phyloP scores from a whole-genome alignment of 2,329 filamentous ascomycete species.

The Ophiostoma himal-ulmi region DNA sequence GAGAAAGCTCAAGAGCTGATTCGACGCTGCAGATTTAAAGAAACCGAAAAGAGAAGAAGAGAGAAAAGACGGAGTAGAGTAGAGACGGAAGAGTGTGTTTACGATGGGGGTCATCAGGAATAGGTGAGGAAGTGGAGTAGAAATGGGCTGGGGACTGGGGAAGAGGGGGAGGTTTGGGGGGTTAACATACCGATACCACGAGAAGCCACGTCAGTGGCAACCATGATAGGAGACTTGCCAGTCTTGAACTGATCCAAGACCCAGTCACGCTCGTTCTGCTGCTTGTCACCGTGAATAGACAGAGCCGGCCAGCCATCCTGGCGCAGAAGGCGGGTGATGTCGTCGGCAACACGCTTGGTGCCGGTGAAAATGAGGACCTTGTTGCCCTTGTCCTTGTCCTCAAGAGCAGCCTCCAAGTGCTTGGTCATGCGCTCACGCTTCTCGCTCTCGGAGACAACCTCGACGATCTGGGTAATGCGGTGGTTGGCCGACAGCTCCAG shows the following conservation, averaged over 20 bases:
- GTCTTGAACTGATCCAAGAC: conserved; percentile 99
- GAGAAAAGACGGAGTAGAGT: too few relatives aligned
- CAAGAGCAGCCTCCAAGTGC: conserved; percentile 96
- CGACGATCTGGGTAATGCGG: conserved; percentile 94
- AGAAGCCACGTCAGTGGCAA: conserved; percentile 98
- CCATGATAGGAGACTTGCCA: conserved; percentile 99
- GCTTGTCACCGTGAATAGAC: conserved; percentile 98
- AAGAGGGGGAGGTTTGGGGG: conserved; percentile 39
- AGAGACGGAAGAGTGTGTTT: conserved; percentile 27
- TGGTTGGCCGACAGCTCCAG: conserved; percentile 95
- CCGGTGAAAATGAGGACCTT: conserved; percentile 94
- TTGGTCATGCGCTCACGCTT: conserved; percentile 97
- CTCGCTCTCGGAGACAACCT: conserved; percentile 92
- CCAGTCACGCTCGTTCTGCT: conserved; percentile 99
- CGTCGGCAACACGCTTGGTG: conserved; percentile 92
- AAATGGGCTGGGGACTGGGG: conserved; percentile 28
- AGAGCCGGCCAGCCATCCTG: conserved; percentile 97
- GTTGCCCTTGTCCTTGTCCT: conserved; percentile 86
- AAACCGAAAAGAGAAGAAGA: conserved; percentile 31
- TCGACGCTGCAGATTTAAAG: conserved; percentile 21
- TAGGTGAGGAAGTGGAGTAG: too few relatives aligned
- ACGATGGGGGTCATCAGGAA: too few relatives aligned
- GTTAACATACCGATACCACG: conserved; percentile 97
- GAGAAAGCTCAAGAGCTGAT: conserved; percentile 50
- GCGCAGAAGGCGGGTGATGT: conserved; percentile 94